Base-by-base conservation (phyloP, 352 stramenopile genomes). In the Pythium myriotylum region DNA sequence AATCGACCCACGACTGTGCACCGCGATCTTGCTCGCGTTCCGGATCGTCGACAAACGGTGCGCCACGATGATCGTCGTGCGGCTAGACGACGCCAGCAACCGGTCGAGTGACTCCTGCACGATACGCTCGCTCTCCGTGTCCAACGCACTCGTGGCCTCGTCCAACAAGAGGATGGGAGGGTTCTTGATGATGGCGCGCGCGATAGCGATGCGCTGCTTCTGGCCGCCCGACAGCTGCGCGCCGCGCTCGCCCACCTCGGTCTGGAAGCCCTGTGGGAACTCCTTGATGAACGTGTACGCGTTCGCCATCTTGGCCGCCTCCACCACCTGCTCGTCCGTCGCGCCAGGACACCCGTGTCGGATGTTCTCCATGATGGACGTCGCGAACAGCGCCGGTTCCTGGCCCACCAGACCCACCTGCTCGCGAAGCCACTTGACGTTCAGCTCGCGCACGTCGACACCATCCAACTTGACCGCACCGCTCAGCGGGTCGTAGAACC, bases 1-100 rank as follows among this genome's bases (percentile, higher is more conserved):
- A 23, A 98, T 84, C 43, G 64, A 63, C 13, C 94, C 93, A 26
- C 88, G 64, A 24, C 96, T 66, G 52, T 98, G 68, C 9, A 98
- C 93, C 32, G 92, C 79, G 59, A 98, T 98, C 47, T 82, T 72
- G 69, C 98, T 88, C 57, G 88, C 92, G 77, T 96, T 86, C 54
- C 89, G 83, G 56, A 98, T 84, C 0, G 89, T 98, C 43, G 76
- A 89, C 8, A 98, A 65, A 26, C 92, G 77, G 74, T 98, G 92
- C 1, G 92, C 91, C 56, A 96, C 91, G 41, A 97, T 89, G 32
- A 97, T 72, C n/a, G 81, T 94, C 4, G 91, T 97, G 14, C 74
- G 76, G 10, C 67, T 73, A 0, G 47, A 48, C 22, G 54, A 26
- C 39, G 56, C 55, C 9, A 70, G 26, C 19, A 74, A 42, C 29